Evolutionary conservation across 805 yeast genomes (phyloP).

Genomic region (Naumovozyma baii): DNA sequence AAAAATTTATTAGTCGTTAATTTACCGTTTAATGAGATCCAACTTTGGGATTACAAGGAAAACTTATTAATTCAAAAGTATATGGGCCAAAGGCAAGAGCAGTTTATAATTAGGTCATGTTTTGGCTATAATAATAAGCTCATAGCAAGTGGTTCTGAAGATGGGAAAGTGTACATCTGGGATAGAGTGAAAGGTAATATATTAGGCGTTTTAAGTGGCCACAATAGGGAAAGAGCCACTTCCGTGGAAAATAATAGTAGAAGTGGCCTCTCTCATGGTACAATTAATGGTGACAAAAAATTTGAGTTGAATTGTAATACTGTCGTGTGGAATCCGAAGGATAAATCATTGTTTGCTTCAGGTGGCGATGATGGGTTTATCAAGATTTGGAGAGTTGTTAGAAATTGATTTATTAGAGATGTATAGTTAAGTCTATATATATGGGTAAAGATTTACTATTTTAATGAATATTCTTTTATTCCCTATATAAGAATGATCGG

Average conservation of each 20-base stretch:
- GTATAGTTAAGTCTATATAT: not conserved
- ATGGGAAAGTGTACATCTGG: conserved; percentile 72
- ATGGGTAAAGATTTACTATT: no score
- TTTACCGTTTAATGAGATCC: conserved; percentile 65
- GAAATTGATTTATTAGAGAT: conserved; percentile 5
- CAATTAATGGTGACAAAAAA: conserved; percentile 7
- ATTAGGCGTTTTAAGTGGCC: conserved; percentile 32
- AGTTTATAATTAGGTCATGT: conserved; percentile 63
- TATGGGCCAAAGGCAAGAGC: conserved; percentile 62
- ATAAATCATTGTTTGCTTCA: conserved; percentile 54
- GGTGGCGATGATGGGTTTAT: conserved; percentile 76
- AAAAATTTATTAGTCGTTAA: conserved; percentile 44
- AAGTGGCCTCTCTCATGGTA: not conserved
- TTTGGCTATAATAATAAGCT: conserved; percentile 66
- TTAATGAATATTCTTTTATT: no score
- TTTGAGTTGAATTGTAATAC: conserved; percentile 47
- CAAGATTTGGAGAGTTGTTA: conserved; percentile 52
- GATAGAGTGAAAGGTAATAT: conserved; percentile 61
- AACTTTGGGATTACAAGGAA: conserved; percentile 65
- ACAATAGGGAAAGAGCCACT: conserved; percentile 13
- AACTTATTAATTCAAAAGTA: conserved; percentile 52
- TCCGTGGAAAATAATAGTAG: conserved; percentile 6
- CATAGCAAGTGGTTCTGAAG: conserved; percentile 76
- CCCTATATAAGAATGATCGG: no score
- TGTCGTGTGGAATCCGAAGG: conserved; percentile 60